A percentile compares a stretch with the other conserved stretches of the same genome.
phyloP scores from a whole-genome alignment of 164 flowering plant genomes.

The Macadamia integrifolia region DNA sequence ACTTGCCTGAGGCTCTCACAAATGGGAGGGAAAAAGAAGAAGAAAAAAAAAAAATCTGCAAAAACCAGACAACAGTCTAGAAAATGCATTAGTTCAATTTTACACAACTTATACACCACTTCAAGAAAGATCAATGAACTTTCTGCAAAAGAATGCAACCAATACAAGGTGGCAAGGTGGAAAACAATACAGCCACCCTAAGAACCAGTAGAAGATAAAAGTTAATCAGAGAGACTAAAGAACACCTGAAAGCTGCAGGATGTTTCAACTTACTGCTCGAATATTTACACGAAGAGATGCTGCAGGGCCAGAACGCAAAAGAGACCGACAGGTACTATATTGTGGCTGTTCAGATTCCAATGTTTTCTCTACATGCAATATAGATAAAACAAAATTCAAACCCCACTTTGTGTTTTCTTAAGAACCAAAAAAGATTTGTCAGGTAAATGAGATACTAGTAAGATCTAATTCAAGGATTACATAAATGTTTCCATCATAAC shows the following conservation, averaged over 20 bases:
- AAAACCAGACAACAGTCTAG: not conserved
- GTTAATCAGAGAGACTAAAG: not conserved
- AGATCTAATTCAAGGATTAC: too few species aligned
- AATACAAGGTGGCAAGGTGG: not conserved
- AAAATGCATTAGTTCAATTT: not conserved
- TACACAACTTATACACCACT: not conserved
- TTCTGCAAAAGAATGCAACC: not conserved
- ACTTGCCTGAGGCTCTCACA: too few species aligned
- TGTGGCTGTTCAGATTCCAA: constrained; percentile 64
- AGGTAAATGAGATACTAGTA: too few species aligned
- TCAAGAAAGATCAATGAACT: not conserved
- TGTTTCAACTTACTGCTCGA: constrained; percentile 68
- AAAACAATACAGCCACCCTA: not conserved
- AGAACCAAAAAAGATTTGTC: too few species aligned
- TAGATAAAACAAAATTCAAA: not conserved
- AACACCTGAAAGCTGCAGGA: not conserved
- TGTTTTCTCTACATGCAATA: constrained; percentile 44
- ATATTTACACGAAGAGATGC: constrained; percentile 88
- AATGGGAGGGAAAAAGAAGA: too few species aligned
- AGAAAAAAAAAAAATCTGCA: too few species aligned
- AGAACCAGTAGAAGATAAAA: not conserved
- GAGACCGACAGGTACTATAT: constrained; percentile 54
- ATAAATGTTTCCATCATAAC: too few species aligned
- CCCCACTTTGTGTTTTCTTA: not conserved
- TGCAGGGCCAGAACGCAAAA: constrained; percentile 91